Base-by-base conservation (phyloP, 441 rosid species). In the Daphne laureola region DNA sequence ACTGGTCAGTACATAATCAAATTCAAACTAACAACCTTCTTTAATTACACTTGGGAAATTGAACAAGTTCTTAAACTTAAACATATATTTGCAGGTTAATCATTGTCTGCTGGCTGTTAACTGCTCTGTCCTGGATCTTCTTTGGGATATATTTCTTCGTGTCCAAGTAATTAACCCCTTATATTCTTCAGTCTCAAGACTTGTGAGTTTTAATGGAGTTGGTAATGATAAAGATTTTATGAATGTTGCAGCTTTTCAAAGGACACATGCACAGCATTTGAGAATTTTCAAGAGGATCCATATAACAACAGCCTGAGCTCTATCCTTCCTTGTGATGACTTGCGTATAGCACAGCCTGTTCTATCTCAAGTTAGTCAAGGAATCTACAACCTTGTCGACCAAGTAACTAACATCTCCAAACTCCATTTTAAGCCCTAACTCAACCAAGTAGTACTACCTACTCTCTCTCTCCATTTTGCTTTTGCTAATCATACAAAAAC, bases 141-240 rank as follows among this genome's bases (percentile, higher is more conserved):
- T 81, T 79, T 38, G 95, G 95, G 53, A 13, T 77, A 26, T 79
- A 81, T 61, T 77, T 68, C 80, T 79, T 81, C 75, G 53, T 86
- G 45, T 72, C 71, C 47, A 70, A 71, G 95, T 86, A 74, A n/a
- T n/a, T n/a, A n/a, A 77, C 59, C 55, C 44, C 26, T 49, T 46
- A 44, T 31, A 26, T 17, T 25, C n/a, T 59, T 46, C 3, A 9
- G 45, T 46, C 21, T 41, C 45, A 16, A 23, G 18, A 16, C 16
- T 46, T 15, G 17, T 14, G 36, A 54, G 42, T 43, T 21, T 46
- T 18, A 46, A 3, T 44, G 17, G 9, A n/a, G n/a, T n/a, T n/a
- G n/a, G n/a, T n/a, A n/a, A n/a, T n/a, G n/a, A n/a, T n/a, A n/a
- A n/a, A n/a, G n/a, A 35, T 8, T 17, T 0, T 16, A 14, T 2